Percentiles rank a stretch among this genome's conserved stretches.
Evolutionary conservation across 2,329 filamentous ascomycete genomes (phyloP).

Genomic region (Aspergillus proliferans): DNA sequence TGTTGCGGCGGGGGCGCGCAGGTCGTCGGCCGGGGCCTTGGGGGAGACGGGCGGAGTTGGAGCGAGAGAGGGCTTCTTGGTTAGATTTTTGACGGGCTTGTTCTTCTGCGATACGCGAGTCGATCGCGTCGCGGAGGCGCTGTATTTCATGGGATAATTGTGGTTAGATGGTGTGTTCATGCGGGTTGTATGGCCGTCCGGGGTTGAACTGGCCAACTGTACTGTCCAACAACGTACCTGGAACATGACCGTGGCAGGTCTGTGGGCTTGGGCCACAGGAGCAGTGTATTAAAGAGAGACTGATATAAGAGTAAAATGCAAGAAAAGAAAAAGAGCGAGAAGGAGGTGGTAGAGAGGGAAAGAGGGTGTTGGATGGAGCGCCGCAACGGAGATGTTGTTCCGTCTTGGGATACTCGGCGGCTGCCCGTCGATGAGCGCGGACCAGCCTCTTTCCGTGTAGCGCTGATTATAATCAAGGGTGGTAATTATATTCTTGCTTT

Average conservation of each 20-base stretch:
- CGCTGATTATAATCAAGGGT: no score
- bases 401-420: no score
- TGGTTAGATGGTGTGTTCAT: neutral
- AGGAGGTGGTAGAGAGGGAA: slow-evolving; percentile 5
- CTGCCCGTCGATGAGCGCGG: no score
- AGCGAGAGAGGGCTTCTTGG: slow-evolving; percentile 38
- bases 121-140: slow-evolving; percentile 78
- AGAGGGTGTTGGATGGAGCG: neutral
- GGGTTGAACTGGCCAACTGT: slow-evolving; percentile 2
- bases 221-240: slow-evolving; percentile 17
- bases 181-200: neutral
- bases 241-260: slow-evolving; percentile 25
- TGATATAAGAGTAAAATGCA: slow-evolving; percentile 3
- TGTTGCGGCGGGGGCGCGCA: slow-evolving; percentile 29
- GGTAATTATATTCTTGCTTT: no score
- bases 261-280: slow-evolving; percentile 14
- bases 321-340: slow-evolving; percentile 5
- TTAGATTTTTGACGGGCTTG: slow-evolving; percentile 67
- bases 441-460: no score
- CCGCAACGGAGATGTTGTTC: neutral
- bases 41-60: slow-evolving; percentile 38
- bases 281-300: slow-evolving; percentile 7
- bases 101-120: slow-evolving; percentile 84
- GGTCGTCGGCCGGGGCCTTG: slow-evolving; percentile 22
- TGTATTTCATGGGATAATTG: slow-evolving; percentile 29